Evolutionary conservation across 1,284 basidiomycete species (phyloP).

Genomic region (Cryptococcus sp.): DNA sequence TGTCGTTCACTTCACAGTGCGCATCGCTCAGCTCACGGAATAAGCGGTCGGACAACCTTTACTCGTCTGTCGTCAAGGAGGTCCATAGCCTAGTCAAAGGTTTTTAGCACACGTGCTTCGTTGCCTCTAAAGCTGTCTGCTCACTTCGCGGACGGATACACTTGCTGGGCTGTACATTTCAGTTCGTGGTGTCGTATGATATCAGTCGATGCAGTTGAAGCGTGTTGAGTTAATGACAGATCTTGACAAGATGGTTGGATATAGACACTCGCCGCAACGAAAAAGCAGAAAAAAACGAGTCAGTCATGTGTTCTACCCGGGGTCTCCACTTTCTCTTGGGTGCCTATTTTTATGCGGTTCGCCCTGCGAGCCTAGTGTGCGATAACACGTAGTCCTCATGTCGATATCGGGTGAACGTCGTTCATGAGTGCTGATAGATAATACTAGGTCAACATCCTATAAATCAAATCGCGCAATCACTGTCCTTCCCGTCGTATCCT

Average conservation of each 20-base stretch:
- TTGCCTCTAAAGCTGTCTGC: background rate
- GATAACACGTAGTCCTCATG: too few species aligned
- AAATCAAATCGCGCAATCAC: too few species aligned
- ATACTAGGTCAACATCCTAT: too few species aligned
- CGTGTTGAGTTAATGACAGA: slow-evolving; percentile 1
- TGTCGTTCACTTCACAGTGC: slow-evolving; percentile 10
- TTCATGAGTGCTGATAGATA: too few species aligned
- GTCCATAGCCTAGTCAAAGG: slow-evolving; percentile 59
- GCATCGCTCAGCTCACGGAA: slow-evolving; percentile 58
- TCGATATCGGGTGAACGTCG: too few species aligned
- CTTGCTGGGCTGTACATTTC: slow-evolving; percentile 18
- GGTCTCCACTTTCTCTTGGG: too few species aligned
- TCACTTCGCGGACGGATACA: slow-evolving; percentile 34
- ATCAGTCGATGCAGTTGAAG: background rate
- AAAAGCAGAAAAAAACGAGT: too few species aligned
- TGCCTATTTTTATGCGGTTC: too few species aligned
- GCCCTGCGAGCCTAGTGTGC: too few species aligned
- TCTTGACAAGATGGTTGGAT: slow-evolving; percentile 7
- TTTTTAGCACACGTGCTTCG: background rate
- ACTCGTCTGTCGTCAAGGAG: slow-evolving; percentile 85
- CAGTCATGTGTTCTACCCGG: too few species aligned
- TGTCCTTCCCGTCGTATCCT: too few species aligned
- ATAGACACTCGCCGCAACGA: too few species aligned
- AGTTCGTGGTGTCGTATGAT: background rate
- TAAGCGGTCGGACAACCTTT: slow-evolving; percentile 78